Evolutionary conservation across 805 yeast genomes (phyloP), one percentile per base, ranked within the genome.

Genomic region (Kurtzmaniella fragi): DNA sequence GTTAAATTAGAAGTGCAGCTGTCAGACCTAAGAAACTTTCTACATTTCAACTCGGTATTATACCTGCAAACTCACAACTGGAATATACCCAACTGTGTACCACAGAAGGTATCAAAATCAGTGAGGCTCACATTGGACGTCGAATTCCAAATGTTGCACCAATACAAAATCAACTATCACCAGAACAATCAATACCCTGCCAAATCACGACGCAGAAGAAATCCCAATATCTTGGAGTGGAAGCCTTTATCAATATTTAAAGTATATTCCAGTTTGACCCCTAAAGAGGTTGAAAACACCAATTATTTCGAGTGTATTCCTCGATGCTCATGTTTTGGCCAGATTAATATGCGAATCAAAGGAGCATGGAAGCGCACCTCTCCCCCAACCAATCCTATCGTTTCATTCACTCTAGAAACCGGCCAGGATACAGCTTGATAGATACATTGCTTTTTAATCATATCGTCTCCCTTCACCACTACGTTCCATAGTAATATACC

Each of bases 281-380:
- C 59, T 3, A 42, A 36, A n/a, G 56, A 52, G 23, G 47, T 59
- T 39, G 59, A 59, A 34, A 55, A 50, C 38, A 48, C 62, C n/a
- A 53, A 54, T 34, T 61, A 57, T 38, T 52, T 48, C 25, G 56
- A 52, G 31, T 42, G 45, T 20, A 49, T 62, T 10, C 70, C 71
- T 2, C 32, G 30, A 12, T 41, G 45, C 11, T 62, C 67, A 2
- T 63, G 71, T 42, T 65, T 66, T 42, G 72, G 72, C 5, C 57
- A 53, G 32, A 58, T 66, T 29, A 65, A 64, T 43, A 66, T 66
- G 72, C 48, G 72, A 38, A 48, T 44, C 28, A 61, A 59, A 31
- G 43, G 66, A 17, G 72, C 72, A 5, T 66, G 72, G 72, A 45
- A 51, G 2, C 50, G 71, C 28, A 17, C 31, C 25, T 20, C 25